phyloP scores from a whole-genome alignment of 331 rosid genomes.

The Malus hybrid region DNA sequence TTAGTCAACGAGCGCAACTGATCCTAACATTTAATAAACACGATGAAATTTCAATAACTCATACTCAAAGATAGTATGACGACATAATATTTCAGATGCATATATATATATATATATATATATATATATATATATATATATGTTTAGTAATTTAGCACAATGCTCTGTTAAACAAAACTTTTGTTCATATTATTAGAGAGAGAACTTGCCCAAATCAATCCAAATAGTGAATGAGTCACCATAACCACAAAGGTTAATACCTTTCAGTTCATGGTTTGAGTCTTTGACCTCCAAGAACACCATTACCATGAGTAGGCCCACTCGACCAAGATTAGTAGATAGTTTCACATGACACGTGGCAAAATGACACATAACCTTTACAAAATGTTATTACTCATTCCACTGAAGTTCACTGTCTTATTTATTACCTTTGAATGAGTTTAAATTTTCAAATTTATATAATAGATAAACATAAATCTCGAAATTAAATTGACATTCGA shows the following conservation, averaged over 20 bases:
- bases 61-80: background rate
- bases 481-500: no score
- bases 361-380: background rate
- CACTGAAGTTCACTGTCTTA: fast-evolving
- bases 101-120: no score
- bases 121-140: no score
- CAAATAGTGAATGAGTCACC: background rate
- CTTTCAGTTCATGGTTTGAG: background rate
- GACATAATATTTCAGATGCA: no score
- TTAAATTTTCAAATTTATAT: no score
- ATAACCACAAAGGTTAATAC: background rate
- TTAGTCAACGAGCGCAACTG: no score
- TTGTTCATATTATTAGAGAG: background rate
- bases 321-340: background rate
- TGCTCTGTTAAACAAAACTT: background rate
- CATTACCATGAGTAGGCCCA: background rate
- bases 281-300: background rate
- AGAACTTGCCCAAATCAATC: background rate
- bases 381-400: no score
- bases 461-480: no score
- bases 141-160: background rate
- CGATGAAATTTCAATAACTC: no score
- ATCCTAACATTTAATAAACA: no score
- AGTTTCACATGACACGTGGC: background rate
- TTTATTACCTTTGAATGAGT: fast-evolving